Evolutionary conservation across 352 stramenopile species (phyloP).

Genomic region (Globisporangium lucens): DNA sequence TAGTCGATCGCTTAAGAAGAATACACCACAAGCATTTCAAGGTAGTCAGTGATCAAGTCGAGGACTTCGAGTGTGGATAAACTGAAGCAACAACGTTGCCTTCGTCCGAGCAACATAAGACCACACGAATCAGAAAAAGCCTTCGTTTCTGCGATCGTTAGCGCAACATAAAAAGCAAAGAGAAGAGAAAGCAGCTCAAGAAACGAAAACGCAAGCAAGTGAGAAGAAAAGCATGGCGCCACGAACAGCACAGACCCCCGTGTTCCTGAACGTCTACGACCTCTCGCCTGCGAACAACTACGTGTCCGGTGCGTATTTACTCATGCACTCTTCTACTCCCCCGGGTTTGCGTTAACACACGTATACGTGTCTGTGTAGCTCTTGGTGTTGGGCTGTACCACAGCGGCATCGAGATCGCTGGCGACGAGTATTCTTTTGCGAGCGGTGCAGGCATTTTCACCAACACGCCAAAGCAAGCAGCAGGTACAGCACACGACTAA

Average conservation of each 20-base stretch:
- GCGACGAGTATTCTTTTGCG: constrained; percentile 92
- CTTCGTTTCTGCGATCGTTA: not conserved
- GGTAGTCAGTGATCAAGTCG: too few species aligned
- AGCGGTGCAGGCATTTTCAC: constrained; percentile 90
- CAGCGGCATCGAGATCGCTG: constrained; percentile 90
- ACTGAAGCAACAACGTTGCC: too few species aligned
- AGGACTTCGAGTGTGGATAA: too few species aligned
- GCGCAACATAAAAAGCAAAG: not conserved
- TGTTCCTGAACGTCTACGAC: constrained; percentile 93
- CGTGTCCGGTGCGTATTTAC: constrained; percentile 45
- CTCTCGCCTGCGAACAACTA: constrained; percentile 90
- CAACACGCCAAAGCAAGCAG: constrained; percentile 53
- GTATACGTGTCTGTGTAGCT: constrained; percentile 19
- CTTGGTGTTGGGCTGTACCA: constrained; percentile 91
- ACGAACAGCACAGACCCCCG: constrained; percentile 48
- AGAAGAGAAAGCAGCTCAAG: not conserved
- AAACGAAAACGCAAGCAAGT: not conserved
- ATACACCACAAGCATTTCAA: too few species aligned
- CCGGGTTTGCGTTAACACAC: constrained; percentile 17
- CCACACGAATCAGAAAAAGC: too few species aligned
- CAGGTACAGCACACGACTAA: constrained; percentile 28
- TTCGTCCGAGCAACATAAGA: too few species aligned
- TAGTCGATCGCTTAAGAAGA: too few species aligned
- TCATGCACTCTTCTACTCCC: constrained; percentile 10
- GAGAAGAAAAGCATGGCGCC: constrained; percentile 35